A percentile compares a stretch with the other conserved stretches of the same genome.
Evolutionary conservation across 1,284 basidiomycete genomes (phyloP).

Genomic region (Ceratobasidium sp.): DNA sequence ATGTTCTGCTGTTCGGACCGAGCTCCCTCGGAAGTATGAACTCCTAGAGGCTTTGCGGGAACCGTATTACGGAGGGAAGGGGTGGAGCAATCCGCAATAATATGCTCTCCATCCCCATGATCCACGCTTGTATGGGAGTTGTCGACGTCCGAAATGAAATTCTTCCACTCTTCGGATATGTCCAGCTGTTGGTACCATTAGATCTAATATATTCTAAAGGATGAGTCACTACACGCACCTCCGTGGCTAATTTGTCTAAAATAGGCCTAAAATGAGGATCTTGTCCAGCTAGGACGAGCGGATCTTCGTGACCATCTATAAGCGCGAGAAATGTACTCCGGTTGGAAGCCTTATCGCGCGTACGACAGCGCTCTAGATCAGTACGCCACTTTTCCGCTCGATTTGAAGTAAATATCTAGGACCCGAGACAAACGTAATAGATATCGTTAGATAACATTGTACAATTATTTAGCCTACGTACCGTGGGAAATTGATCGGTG

Average conservation of each 20-base stretch:
- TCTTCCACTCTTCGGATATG: conserved; percentile 1
- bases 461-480: neutral
- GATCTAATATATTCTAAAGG: neutral
- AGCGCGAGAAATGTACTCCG: conserved; percentile 19
- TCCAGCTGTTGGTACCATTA: neutral
- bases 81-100: no score
- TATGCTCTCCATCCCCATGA: no score
- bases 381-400: conserved; percentile 15
- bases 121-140: no score
- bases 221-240: neutral
- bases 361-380: conserved; percentile 13
- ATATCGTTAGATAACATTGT: neutral
- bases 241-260: neutral
- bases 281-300: neutral
- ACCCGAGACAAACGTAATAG: neutral
- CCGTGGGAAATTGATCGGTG: conserved; percentile 1
- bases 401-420: conserved; percentile 11
- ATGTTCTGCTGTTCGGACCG: conserved; percentile 3
- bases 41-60: no score
- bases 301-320: conserved; percentile 6
- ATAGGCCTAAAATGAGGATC: neutral
- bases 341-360: conserved; percentile 2
- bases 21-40: no score
- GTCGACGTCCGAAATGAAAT: no score
- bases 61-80: no score